Percentiles rank a stretch among this genome's conserved stretches.
Conservation (phyloP, 2,329 filamentous ascomycete species). For the Aspergillus alliaceus region DNA sequence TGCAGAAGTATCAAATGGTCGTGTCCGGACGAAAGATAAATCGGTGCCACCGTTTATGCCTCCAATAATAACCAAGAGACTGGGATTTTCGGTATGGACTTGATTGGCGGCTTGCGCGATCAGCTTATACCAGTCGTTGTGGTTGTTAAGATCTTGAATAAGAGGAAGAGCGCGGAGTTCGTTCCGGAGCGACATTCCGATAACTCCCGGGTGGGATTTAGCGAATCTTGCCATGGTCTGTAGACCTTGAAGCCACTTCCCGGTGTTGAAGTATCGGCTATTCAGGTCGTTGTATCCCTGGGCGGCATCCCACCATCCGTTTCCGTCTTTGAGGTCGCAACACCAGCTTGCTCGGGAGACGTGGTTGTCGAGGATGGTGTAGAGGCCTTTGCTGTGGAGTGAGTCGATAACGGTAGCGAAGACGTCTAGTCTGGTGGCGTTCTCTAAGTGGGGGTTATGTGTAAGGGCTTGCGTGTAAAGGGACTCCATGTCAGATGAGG, state of each 20-base stretch:
- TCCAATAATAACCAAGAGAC: not conserved
- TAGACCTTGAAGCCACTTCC: not conserved
- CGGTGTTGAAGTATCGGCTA: conserved; percentile 2
- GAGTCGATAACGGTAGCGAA: conserved; percentile 1
- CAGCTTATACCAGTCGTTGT: conserved; percentile 1
- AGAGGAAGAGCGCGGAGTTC: conserved; percentile 2
- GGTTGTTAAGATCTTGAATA: not conserved
- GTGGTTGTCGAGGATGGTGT: conserved; percentile 6
- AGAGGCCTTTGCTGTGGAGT: not conserved
- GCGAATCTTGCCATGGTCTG: not conserved
- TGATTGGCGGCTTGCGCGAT: not conserved
- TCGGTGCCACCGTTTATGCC: conserved; percentile 1
- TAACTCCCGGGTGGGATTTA: not conserved
- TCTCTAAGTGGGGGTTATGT: not conserved
- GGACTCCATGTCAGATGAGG: not conserved
- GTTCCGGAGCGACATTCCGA: conserved; percentile 2
- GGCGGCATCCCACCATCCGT: conserved; percentile 3
- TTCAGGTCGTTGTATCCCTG: conserved; percentile 5
- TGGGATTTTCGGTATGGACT: not conserved
- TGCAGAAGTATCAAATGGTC: not conserved
- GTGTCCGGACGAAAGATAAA: not conserved
- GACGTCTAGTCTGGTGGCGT: not conserved
- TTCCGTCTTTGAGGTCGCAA: conserved; percentile 1
- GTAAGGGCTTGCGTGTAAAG: not conserved
- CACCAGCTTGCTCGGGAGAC: conserved; percentile 4